phyloP scores from a whole-genome alignment of 768 basidiomycete species.

The Kondoa malvinella region DNA sequence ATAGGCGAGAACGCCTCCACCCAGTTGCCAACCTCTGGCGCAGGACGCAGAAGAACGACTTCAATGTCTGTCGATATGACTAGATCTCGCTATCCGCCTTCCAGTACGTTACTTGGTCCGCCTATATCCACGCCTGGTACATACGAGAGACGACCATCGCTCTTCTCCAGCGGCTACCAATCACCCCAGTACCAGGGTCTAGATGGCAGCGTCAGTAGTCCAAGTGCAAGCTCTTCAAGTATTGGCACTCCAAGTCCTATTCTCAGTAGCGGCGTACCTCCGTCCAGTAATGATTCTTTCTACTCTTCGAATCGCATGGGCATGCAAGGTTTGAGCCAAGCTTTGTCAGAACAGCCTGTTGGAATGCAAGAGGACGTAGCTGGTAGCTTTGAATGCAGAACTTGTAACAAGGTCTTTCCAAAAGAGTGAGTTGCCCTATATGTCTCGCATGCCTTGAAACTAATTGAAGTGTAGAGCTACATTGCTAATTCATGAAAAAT shows the following conservation, averaged over 20 bases:
- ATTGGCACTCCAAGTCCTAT: not conserved
- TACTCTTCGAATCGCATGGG: not conserved
- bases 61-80: too few relatives aligned
- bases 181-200: too few relatives aligned
- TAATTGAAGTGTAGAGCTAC: not conserved
- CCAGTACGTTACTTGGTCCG: too few relatives aligned
- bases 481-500: not conserved
- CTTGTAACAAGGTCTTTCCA: not conserved
- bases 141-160: too few relatives aligned
- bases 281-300: not conserved
- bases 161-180: too few relatives aligned
- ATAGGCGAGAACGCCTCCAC: too few relatives aligned
- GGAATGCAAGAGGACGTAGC: not conserved
- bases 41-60: too few relatives aligned
- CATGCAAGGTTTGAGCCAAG: not conserved
- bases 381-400: not conserved
- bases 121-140: too few relatives aligned
- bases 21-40: too few relatives aligned
- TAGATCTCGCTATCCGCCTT: too few relatives aligned
- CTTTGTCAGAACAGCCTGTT: not conserved
- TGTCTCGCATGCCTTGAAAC: not conserved
- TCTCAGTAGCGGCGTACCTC: not conserved
- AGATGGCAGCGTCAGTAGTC: not conserved
- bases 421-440: not conserved
- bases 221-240: not conserved